Conservation (phyloP, 176 grass and related monocot genomes). For the Carex kokanica region DNA sequence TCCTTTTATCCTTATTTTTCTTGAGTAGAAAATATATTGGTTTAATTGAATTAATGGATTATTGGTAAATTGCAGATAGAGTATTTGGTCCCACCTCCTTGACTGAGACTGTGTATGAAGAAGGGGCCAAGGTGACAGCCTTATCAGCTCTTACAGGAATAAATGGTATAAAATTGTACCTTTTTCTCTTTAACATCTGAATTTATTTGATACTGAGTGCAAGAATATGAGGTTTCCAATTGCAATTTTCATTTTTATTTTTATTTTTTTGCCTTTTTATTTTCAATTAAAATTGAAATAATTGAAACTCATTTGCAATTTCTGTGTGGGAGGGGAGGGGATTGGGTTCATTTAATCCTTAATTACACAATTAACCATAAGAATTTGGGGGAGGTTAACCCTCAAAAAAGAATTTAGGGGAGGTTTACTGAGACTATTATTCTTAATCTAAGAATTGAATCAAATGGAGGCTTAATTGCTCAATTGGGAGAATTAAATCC, state of each 20-base stretch:
- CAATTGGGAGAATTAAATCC: neutral
- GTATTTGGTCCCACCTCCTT: conserved; percentile 39
- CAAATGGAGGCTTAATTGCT: neutral
- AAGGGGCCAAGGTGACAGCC: conserved; percentile 62
- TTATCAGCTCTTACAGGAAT: conserved; percentile 55
- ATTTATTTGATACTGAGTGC: neutral
- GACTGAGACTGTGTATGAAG: conserved; percentile 72
- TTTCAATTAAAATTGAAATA: neutral
- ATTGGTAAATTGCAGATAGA: conserved; percentile 32
- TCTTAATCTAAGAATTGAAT: neutral
- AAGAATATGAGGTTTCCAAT: neutral
- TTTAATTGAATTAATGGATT: conserved; percentile 20
- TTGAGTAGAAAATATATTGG: conserved; percentile 18
- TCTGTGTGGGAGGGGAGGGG: neutral
- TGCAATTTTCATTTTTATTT: neutral
- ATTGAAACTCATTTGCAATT: neutral
- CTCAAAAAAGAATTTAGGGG: neutral
- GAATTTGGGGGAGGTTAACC: neutral
- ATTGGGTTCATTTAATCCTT: neutral
- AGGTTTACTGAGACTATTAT: neutral
- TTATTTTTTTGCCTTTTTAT: neutral
- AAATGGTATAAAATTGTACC: conserved; percentile 34
- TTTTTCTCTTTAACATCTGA: neutral
- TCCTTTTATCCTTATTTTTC: neutral
- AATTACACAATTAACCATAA: neutral